Evolutionary conservation across 306 rosid species (phyloP).

Genomic region (Quercus ilex): DNA sequence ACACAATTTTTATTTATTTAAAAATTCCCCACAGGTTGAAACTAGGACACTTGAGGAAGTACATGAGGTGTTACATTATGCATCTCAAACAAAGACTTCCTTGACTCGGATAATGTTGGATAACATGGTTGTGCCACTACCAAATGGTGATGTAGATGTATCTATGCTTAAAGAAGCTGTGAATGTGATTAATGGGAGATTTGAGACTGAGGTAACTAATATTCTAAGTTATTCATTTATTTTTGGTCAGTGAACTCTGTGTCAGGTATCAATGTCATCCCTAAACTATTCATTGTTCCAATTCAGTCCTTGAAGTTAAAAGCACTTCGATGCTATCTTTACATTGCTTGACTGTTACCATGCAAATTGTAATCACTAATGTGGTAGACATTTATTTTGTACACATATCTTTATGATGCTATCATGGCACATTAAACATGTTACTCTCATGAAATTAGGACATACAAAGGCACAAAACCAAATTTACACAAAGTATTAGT

Average conservation of each 20-base stretch:
- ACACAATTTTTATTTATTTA: not conserved
- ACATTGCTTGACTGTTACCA: no score
- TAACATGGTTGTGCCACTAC: conserved; percentile 85
- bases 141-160: conserved; percentile 71
- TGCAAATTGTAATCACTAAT: no score
- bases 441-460: no score
- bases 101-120: conserved; percentile 92
- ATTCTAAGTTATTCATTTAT: conserved; percentile 15
- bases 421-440: no score
- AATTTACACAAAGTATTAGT: no score
- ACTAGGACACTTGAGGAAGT: conserved; percentile 90
- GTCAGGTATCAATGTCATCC: no score
- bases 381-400: no score
- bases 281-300: no score
- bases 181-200: conserved; percentile 61
- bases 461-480: no score
- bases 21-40: conserved; percentile 54
- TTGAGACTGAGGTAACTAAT: conserved; percentile 75
- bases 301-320: no score
- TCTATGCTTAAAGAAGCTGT: conserved; percentile 85
- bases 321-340: no score
- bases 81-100: conserved; percentile 69
- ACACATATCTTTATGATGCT: no score
- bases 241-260: not conserved
- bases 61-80: conserved; percentile 57